Evolutionary conservation across 2,329 filamentous ascomycete species (phyloP), one percentile per base, ranked within the genome.

Genomic region (Epicoccum nigrum): DNA sequence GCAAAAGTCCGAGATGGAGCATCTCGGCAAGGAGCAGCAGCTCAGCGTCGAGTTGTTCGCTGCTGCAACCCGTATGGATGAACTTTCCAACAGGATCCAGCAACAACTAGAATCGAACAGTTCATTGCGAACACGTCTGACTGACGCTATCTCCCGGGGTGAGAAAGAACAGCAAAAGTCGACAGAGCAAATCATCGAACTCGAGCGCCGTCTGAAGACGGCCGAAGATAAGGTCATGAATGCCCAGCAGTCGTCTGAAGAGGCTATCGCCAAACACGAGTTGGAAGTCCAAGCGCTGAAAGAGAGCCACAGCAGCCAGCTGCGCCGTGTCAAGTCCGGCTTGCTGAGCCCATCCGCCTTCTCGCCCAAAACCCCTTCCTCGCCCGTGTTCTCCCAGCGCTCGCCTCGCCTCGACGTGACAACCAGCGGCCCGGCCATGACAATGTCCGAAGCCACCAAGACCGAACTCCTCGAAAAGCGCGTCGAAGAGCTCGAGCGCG

Each of bases 201-300:
- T 97, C 70, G 92, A 97, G 71, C 83, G 83, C 55, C 88, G 86
- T 51, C 86, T 99, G 49, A 90, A 89, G 64, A 76, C 79, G 13
- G 84, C 97, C 42, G 94, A 97, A 70, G 92, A 97, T 55, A 85
- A 88, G 63, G 83, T 99, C 17, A 81, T 95, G 45, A 77, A 84
- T 16, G 91, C 93, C 1, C 93, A 97, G 72, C 87, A 90, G 49
- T 84, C 88, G 16, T 93, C 91, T 0, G 94, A 99, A 70, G 92
- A 93, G 40, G 86, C 87, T 31, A 85, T 97, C 50, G 78, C 84
- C 34, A 86, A 86, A 40, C 92, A 97, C 67, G 94, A 97, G 71
- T 90, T 94, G 30, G 92, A 97, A 73, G 83, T 96, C 30, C 78
- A 83, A 15, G 79, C 82, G 17, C 77, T 97, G 46, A 87, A 88